phyloP scores from a whole-genome alignment of 2,329 filamentous ascomycete genomes.

The Aspergillus sp. region DNA sequence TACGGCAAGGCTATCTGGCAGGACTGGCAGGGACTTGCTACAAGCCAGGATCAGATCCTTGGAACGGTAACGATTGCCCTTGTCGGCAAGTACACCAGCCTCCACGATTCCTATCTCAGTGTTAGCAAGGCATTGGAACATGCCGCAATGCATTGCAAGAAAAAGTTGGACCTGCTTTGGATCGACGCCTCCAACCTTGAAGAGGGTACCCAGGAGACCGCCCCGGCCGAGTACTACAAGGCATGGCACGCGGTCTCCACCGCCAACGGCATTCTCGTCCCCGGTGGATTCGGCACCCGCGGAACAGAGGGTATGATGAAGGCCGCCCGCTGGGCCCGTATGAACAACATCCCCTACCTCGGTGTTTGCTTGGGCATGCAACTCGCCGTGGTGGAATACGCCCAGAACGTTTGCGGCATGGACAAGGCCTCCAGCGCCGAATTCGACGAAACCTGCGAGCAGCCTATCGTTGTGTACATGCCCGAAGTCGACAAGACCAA shows the following conservation, averaged over 20 bases:
- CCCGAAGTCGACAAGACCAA: conserved; percentile 73
- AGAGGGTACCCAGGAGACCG: conserved; percentile 50
- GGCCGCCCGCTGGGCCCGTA: conserved; percentile 79
- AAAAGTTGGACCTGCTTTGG: conserved; percentile 73
- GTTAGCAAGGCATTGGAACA: conserved; percentile 86
- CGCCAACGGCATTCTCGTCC: conserved; percentile 49
- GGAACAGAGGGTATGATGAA: conserved; percentile 87
- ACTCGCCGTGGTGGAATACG: conserved; percentile 82
- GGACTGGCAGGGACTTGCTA: conserved; percentile 67
- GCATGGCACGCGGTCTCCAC: conserved; percentile 76
- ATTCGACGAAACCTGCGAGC: conserved; percentile 49
- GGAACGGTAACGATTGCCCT: conserved; percentile 73
- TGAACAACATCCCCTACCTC: conserved; percentile 72
- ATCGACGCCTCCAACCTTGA: conserved; percentile 84
- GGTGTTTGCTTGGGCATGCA: conserved; percentile 93
- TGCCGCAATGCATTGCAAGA: conserved; percentile 75
- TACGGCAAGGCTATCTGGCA: conserved; percentile 68
- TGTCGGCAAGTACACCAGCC: conserved; percentile 84
- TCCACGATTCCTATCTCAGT: conserved; percentile 79
- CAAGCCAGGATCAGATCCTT: conserved; percentile 57
- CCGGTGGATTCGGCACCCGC: conserved; percentile 73
- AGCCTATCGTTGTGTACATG: conserved; percentile 83
- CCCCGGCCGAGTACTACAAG: conserved; percentile 71
- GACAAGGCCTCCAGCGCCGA: conserved; percentile 51
- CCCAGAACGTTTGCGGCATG: conserved; percentile 66